Base-by-base conservation (phyloP, 2,329 filamentous ascomycete species). In the Pleoardoris graminearum region DNA sequence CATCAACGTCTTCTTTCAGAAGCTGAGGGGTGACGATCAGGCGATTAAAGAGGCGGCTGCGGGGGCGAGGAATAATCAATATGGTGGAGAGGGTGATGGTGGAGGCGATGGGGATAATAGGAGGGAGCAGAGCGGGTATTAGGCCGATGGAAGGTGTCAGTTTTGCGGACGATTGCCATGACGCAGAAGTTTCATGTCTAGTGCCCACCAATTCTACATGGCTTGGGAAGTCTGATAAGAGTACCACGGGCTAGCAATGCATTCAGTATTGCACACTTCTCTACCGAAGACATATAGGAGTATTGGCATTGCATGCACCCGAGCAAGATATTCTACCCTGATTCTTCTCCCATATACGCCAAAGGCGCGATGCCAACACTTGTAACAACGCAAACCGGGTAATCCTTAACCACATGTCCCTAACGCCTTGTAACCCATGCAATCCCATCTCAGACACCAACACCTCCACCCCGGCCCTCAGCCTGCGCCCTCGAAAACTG, bases 1-100 rank as follows among this genome's bases (percentile, higher is more conserved):
- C 74, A 94, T 99, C 75, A 99, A 97, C 74, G 85, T 85, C 2
- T 96, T 97, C 72, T 99, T 99, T 81, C 93, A 93, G 46, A 93
- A 94, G 77, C 76, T 99, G 62, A 83, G 94, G 58, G 94, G 94
- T 53, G 94, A 97, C 73, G 89, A 91, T 38, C 78, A 88, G 62
- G 89, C 80, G 0, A 90, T 91, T 23, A 60, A 66, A 58, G 70
- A 69, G 5, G 72, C 71, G 22, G 67, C 63, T 49, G 70, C 62
- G 5, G 65, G 59, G 3, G 69, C 68, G 3, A 65, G 63, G 47
- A 58, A 58, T 21, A 71, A 59, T 7, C 60, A 59, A 8, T 63
- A 68, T 21, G 63, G 64, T n/a, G 70, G 57, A 16, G 70, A 62
- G 16, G 68, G 58, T 14, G 60, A 60, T 11, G 63, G 55, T 0